Evolutionary conservation across 495 filamentous ascomycete genomes (phyloP).

Genomic region (Cetradonia linearis): DNA sequence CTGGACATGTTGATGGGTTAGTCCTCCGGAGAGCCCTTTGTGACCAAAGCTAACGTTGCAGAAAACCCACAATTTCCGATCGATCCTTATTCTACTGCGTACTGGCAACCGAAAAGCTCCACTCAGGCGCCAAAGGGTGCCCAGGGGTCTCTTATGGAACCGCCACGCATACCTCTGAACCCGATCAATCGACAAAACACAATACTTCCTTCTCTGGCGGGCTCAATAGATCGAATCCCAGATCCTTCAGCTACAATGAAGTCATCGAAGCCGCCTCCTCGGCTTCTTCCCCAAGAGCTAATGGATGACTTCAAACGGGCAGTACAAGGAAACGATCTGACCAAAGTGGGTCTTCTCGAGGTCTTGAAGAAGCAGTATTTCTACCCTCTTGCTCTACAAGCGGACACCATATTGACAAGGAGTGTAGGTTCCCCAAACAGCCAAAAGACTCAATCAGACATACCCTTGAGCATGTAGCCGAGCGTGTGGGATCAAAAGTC

Average conservation of each 20-base stretch:
- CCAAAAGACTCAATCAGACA: constrained; percentile 61
- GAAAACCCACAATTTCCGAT: constrained; percentile 49
- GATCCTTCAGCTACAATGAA: constrained; percentile 31
- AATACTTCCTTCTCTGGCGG: neutral
- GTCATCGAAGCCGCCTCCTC: constrained; percentile 21
- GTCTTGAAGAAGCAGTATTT: constrained; percentile 56
- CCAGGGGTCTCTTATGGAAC: constrained; percentile 20
- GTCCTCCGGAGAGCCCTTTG: constrained; percentile 18
- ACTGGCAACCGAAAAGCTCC: constrained; percentile 51
- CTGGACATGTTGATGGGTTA: constrained; percentile 67
- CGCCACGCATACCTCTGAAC: constrained; percentile 22
- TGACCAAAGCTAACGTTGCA: constrained; percentile 19
- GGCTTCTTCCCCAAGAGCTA: constrained; percentile 46
- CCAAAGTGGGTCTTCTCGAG: constrained; percentile 67
- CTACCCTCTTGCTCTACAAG: neutral
- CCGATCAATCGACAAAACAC: constrained; percentile 16
- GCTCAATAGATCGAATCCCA: neutral
- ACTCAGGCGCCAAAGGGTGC: constrained; percentile 26
- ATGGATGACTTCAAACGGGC: constrained; percentile 62
- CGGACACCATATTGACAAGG: constrained; percentile 2
- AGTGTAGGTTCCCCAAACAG: constrained; percentile 53
- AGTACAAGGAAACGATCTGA: constrained; percentile 59
- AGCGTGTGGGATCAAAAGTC: constrained; percentile 52
- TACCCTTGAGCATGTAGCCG: constrained; percentile 60
- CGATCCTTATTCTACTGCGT: constrained; percentile 72